Conservation (phyloP, 73 alveolate genomes). For the Paramecium primaurelia region DNA sequence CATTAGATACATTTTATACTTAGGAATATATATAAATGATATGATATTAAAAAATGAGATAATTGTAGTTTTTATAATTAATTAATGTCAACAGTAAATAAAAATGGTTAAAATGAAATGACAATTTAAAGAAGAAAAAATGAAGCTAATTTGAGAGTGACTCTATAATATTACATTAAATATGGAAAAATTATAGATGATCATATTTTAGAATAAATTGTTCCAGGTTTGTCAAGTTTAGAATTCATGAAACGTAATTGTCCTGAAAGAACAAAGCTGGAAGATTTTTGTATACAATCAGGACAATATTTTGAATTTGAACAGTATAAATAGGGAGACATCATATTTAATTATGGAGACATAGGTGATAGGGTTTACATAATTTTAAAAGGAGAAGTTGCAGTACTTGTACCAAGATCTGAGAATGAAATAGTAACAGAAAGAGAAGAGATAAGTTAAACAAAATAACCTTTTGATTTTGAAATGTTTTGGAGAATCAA, state of each 20-base stretch:
- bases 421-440: neutral
- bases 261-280: neutral
- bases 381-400: conserved; percentile 21
- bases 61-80: neutral
- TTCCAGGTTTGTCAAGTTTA: neutral
- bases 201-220: neutral
- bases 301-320: conserved; percentile 12
- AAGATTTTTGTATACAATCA: neutral
- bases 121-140: neutral
- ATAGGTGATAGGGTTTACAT: neutral
- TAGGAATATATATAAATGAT: neutral
- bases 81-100: neutral
- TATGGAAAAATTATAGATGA: neutral
- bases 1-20: neutral
- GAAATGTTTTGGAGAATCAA: neutral
- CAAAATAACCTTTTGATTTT: neutral
- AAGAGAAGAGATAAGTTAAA: neutral
- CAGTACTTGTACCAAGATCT: neutral
- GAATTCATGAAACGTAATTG: neutral
- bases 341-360: conserved; percentile 10
- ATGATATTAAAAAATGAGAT: neutral
- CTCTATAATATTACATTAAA: neutral
- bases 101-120: neutral
- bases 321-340: neutral
- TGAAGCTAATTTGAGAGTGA: neutral